A percentile compares a stretch with the other conserved stretches of the same genome.
phyloP scores from a whole-genome alignment of 129 eudicot genomes.

The sunflower (Helianthus annuus) region DNA sequence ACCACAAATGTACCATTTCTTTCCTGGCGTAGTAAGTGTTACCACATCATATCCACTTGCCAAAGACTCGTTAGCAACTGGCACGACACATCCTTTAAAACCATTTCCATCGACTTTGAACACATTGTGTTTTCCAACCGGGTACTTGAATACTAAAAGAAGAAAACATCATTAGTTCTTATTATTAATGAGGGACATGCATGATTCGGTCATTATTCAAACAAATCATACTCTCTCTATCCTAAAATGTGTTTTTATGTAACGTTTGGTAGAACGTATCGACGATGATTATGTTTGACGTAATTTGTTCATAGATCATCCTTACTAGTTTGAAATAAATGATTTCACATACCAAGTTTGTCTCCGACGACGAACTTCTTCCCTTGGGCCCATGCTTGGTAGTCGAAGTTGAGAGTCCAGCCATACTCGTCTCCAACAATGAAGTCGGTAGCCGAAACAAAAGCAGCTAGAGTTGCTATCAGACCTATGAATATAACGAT shows the following conservation, averaged over 20 bases:
- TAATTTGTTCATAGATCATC: not conserved
- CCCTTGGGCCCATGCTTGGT: slow-evolving; percentile 40
- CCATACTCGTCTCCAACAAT: slow-evolving; percentile 38
- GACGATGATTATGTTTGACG: not conserved
- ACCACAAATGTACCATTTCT: slow-evolving; percentile 48
- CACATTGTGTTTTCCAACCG: slow-evolving; percentile 25
- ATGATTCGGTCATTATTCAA: too few species aligned
- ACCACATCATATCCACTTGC: slow-evolving; percentile 37
- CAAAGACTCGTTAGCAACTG: slow-evolving; percentile 28
- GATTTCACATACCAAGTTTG: slow-evolving; percentile 22
- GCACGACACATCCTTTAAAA: slow-evolving; percentile 21
- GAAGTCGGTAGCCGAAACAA: slow-evolving; percentile 20
- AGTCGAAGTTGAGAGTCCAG: slow-evolving; percentile 34
- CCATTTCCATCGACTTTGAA: slow-evolving; percentile 26
- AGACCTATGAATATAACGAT: slow-evolving; percentile 1
- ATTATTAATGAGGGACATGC: not conserved
- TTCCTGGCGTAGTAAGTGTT: slow-evolving; percentile 30
- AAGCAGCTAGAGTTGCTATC: slow-evolving; percentile 4
- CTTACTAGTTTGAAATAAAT: not conserved
- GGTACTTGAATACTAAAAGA: slow-evolving; percentile 31
- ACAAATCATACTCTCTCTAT: too few species aligned
- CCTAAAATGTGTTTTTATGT: too few species aligned
- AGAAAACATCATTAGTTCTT: not conserved
- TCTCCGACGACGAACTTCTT: slow-evolving; percentile 42
- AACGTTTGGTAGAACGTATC: not conserved